phyloP scores from a whole-genome alignment of 1,139 yeast genomes.

The Groenewaldozyma sp. region DNA sequence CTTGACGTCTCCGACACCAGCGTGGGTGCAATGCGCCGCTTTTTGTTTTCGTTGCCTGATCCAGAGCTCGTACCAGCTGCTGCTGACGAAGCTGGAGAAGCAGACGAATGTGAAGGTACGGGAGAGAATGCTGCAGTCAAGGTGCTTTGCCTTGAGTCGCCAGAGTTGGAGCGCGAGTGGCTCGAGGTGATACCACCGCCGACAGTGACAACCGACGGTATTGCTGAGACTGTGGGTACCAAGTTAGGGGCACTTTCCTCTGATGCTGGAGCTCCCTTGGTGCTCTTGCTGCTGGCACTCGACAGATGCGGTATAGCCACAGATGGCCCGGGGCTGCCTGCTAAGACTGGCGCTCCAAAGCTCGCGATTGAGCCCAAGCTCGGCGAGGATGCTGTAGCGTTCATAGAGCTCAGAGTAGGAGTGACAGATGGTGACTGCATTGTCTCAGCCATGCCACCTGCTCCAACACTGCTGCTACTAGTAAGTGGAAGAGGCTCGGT shows the following conservation, averaged over 20 bases:
- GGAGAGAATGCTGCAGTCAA: constrained; percentile 1
- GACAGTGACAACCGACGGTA: not conserved
- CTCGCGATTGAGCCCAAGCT: not conserved
- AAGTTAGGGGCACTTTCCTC: constrained; percentile 3
- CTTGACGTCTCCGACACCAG: constrained; percentile 20
- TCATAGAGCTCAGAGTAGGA: too few species aligned
- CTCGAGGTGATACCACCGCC: constrained; percentile 13
- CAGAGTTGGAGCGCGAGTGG: constrained; percentile 18
- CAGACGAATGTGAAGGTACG: not conserved
- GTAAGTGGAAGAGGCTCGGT: constrained; percentile 11
- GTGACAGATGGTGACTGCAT: too few species aligned
- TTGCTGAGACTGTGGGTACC: not conserved
- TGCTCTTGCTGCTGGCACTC: not conserved
- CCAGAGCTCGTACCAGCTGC: constrained; percentile 1
- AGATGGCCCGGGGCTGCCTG: not conserved
- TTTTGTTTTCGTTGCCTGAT: constrained; percentile 25
- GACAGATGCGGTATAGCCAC: constrained; percentile 1
- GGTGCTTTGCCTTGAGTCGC: constrained; percentile 12
- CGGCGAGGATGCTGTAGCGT: too few species aligned
- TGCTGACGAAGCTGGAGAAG: not conserved
- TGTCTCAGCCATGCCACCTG: too few species aligned
- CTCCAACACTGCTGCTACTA: too few species aligned
- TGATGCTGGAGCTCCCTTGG: constrained; percentile 1
- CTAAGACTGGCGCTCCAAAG: not conserved
- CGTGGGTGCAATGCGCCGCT: constrained; percentile 41